Conservation (phyloP, 2,329 filamentous ascomycete genomes). For the Fusarium piperis region DNA sequence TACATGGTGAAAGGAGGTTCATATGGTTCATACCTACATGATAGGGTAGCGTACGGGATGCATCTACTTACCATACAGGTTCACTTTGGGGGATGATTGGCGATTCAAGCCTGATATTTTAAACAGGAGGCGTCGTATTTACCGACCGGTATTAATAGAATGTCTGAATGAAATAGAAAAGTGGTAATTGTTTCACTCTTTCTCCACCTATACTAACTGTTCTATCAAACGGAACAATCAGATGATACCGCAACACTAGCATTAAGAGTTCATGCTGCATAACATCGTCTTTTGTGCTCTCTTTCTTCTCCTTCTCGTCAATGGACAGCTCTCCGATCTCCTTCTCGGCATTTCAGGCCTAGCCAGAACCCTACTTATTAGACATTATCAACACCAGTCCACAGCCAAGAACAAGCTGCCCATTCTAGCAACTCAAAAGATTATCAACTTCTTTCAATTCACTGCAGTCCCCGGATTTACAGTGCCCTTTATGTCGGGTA, state of each 20-base stretch:
- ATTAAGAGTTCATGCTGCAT: background rate
- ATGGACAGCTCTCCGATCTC: background rate
- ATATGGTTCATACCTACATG: background rate
- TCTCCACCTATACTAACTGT: background rate
- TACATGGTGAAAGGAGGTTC: background rate
- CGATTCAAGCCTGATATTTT: background rate
- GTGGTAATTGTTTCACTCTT: too few species aligned
- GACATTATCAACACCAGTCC: background rate
- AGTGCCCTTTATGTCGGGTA: constrained; percentile 4
- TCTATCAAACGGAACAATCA: background rate
- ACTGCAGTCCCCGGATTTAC: background rate
- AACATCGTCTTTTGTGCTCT: background rate
- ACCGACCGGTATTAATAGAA: background rate
- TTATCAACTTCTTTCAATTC: background rate
- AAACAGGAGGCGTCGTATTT: background rate
- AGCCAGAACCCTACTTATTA: background rate
- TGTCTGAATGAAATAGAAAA: background rate
- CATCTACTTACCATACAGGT: background rate
- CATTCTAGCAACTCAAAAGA: background rate
- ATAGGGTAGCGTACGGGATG: background rate
- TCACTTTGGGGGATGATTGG: background rate
- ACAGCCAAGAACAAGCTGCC: too few species aligned
- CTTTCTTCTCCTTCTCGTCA: background rate
- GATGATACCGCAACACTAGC: background rate
- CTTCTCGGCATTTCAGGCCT: background rate